A percentile compares a stretch with the other conserved stretches of the same genome.
phyloP scores from a whole-genome alignment of 306 rosid species.

The Luffa aegyptiaca region DNA sequence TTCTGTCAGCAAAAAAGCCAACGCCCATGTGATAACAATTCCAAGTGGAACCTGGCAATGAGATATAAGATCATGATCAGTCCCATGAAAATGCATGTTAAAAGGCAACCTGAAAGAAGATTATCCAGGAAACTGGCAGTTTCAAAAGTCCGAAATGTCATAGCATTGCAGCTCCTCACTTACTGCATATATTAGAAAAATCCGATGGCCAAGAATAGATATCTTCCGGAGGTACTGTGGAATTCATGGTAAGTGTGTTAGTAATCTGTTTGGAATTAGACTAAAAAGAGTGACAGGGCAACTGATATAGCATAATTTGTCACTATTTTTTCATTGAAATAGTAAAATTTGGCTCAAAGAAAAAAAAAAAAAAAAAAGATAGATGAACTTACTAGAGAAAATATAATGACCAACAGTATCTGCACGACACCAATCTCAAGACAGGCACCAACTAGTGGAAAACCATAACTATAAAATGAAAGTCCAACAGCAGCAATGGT shows the following conservation, averaged over 20 bases:
- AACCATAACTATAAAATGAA: slow-evolving; percentile 90
- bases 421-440: slow-evolving; percentile 93
- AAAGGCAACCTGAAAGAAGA: neutral
- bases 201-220: slow-evolving; percentile 89
- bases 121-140: neutral
- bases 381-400: slow-evolving; percentile 81
- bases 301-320: neutral
- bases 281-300: neutral
- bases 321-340: neutral
- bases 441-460: slow-evolving; percentile 84
- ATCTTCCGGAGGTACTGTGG: slow-evolving; percentile 88
- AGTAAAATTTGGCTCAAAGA: neutral
- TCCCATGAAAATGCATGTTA: neutral
- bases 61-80: slow-evolving; percentile 6
- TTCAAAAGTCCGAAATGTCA: neutral
- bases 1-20: slow-evolving; percentile 86
- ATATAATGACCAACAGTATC: slow-evolving; percentile 65
- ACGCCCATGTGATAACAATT: slow-evolving; percentile 90
- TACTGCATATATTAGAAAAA: slow-evolving; percentile 89
- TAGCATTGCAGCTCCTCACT: slow-evolving; percentile 20
- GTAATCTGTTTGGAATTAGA: neutral
- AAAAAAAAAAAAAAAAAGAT: slow-evolving; percentile 4
- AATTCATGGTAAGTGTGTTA: slow-evolving; percentile 11
- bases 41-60: slow-evolving; percentile 86
- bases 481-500: slow-evolving; percentile 99